These are phyloP conservation scores for Penicillium hordei DNA, from an alignment of 2,329 filamentous ascomycete species.

Conservation along the genomic window DNA sequence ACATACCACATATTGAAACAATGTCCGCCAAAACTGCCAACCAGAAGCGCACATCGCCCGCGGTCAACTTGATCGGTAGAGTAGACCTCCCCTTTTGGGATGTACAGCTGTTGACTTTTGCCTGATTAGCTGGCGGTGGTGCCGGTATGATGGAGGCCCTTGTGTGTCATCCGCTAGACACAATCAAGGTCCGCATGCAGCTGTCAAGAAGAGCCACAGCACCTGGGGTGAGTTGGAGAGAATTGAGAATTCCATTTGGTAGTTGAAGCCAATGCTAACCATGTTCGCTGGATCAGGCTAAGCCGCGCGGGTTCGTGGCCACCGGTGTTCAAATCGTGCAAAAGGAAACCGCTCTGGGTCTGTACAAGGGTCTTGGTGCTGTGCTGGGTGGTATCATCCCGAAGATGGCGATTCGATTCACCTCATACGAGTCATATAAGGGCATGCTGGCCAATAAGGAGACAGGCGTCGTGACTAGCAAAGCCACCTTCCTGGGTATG, in stretches of 20 bases:
- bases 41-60: constrained; percentile 75
- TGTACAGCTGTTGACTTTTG: constrained; percentile 17
- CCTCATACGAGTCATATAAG: constrained; percentile 96
- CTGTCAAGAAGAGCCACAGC: constrained; percentile 80
- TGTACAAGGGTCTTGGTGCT: constrained; percentile 98
- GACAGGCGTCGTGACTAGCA: constrained; percentile 67
- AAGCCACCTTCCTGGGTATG: constrained; percentile 69
- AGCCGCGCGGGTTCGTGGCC: constrained; percentile 80
- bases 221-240: constrained; percentile 63
- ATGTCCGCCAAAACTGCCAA: constrained; percentile 63
- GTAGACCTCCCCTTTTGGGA: constrained; percentile 16
- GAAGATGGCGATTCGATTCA: constrained; percentile 99
- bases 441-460: constrained; percentile 69
- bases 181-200: constrained; percentile 99
- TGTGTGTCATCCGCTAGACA: constrained; percentile 94
- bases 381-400: constrained; percentile 95
- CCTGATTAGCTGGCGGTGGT: constrained; percentile 75
- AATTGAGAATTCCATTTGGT: not conserved
- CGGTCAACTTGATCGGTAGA: constrained; percentile 87
- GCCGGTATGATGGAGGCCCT: constrained; percentile 99
- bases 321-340: constrained; percentile 85
- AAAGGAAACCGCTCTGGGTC: constrained; percentile 83
- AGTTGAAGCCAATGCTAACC: constrained; percentile 12
- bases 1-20: constrained; percentile 18
- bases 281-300: constrained; percentile 46